Evolutionary conservation across 345 rosid species (phyloP).

Genomic region (Lepidium sativum): DNA sequence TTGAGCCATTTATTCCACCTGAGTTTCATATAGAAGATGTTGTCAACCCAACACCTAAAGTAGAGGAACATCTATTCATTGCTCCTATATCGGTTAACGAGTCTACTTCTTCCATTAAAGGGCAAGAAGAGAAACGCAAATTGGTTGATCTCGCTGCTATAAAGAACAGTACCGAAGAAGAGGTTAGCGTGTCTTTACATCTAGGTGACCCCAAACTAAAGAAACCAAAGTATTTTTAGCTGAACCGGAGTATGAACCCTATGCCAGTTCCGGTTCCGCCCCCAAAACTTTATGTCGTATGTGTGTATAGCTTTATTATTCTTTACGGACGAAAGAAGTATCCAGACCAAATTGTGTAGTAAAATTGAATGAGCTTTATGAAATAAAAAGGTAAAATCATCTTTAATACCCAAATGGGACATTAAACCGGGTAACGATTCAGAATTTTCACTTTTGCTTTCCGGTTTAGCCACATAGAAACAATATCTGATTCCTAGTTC

Average conservation of each 20-base stretch:
- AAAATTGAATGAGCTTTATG: background rate
- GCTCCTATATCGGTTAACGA: constrained; percentile 35
- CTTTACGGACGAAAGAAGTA: constrained; percentile 2
- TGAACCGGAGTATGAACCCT: background rate
- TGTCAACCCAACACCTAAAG: constrained; percentile 28
- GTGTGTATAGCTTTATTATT: constrained; percentile 22
- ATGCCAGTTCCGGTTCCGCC: constrained; percentile 2
- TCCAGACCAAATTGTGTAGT: background rate
- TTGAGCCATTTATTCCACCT: constrained; percentile 44
- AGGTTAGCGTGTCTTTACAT: constrained; percentile 52
- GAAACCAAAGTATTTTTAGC: constrained; percentile 25
- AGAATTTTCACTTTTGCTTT: background rate
- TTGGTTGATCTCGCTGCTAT: constrained; percentile 46
- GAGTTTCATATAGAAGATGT: constrained; percentile 43
- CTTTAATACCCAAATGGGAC: background rate
- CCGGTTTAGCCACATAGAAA: background rate
- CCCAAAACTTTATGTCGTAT: background rate
- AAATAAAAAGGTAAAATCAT: background rate
- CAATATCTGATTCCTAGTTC: background rate
- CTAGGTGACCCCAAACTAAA: constrained; percentile 50
- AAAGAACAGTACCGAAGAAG: constrained; percentile 47
- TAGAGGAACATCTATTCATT: constrained; percentile 62
- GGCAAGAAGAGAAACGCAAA: constrained; percentile 15
- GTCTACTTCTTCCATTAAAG: constrained; percentile 27
- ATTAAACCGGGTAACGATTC: background rate